Conservation (phyloP, 2,329 filamentous ascomycete species). For the Salinomyces thailandicus region DNA sequence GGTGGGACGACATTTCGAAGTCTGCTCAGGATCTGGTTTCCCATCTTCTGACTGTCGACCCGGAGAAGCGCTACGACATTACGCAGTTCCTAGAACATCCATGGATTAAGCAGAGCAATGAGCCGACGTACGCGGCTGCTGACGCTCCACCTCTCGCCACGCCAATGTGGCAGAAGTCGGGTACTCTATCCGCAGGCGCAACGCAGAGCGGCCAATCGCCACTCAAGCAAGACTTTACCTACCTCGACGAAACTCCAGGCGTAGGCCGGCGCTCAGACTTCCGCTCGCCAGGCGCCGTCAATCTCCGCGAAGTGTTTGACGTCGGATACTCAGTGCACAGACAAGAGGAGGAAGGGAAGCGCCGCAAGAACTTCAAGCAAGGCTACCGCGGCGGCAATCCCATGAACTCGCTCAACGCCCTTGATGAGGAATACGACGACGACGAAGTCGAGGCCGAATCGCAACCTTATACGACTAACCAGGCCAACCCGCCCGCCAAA, state of each 20-base stretch:
- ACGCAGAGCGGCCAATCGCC: slow-evolving; percentile 24
- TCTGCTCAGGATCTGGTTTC: slow-evolving; percentile 88
- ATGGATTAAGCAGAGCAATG: slow-evolving; percentile 69
- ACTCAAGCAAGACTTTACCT: slow-evolving; percentile 42
- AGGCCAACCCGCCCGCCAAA: slow-evolving; percentile 47
- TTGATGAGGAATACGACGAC: slow-evolving; percentile 54
- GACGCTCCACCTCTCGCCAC: slow-evolving; percentile 65
- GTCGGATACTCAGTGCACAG: slow-evolving; percentile 96
- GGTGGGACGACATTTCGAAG: slow-evolving; percentile 98
- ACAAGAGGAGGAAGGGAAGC: slow-evolving; percentile 91
- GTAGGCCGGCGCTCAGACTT: slow-evolving; percentile 66
- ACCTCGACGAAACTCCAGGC: slow-evolving; percentile 49
- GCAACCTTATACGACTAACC: slow-evolving; percentile 41
- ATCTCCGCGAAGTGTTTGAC: slow-evolving; percentile 93
- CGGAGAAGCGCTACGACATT: slow-evolving; percentile 89
- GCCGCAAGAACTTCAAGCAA: slow-evolving; percentile 71
- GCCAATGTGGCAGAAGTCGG: slow-evolving; percentile 49
- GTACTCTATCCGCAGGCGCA: slow-evolving; percentile 24
- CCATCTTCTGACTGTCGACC: slow-evolving; percentile 87
- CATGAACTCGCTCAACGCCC: slow-evolving; percentile 54
- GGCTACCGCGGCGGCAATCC: slow-evolving; percentile 54
- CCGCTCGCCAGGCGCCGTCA: slow-evolving; percentile 87
- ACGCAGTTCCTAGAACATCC: slow-evolving; percentile 87
- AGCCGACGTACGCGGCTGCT: slow-evolving; percentile 54
- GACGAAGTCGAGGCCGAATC: slow-evolving; percentile 53